Base-by-base conservation (phyloP, 768 basidiomycete species). In the Rossbeevera mucosa region DNA sequence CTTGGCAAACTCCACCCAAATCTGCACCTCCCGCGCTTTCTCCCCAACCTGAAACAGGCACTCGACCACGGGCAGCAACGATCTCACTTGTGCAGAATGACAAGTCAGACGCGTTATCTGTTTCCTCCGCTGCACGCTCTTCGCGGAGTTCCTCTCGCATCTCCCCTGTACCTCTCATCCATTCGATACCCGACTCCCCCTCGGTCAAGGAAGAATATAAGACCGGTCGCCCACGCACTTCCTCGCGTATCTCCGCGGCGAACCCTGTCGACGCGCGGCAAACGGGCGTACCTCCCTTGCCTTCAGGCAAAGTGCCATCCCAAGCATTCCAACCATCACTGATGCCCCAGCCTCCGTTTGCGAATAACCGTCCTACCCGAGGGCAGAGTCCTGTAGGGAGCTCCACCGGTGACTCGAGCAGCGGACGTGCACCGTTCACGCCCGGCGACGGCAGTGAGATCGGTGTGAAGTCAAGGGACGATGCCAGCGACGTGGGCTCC, bases 401-500 rank as follows among this genome's bases (percentile, higher is more conserved):
- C 64, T 92, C 90, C 26, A 89, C 86, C 13, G 90, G 90, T 7
- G 89, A 86, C 63, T 91, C 89, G 53, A 91, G 88, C 55, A 87
- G 83, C 60, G 86, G 87, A 14, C 74, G 83, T 30, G 77, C 79
- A 16, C 91, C 90, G 11, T 72, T 86, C 44, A 92, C 91, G 14
- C 91, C 90, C 4, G 72, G 78, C 36, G 89, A 91, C 61, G 90
- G 88, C 22, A 89, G 88, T 58, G 90, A 91, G 29, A 60, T 77
- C 33, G 63, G 65, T 4, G 45, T 53, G 21, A 61, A 58, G 14
- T 50, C 59, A 43, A 58, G 52, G 47, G 62, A 68, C 13, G 52
- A 61, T 16, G 47, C 43, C 24, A 57, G 53, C 13, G 68, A 68
- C 24, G 48, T 53, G 16, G 63, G 53, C 26, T 68, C 64, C 21